Conservation (phyloP, 2,329 filamentous ascomycete genomes). For the Karstenula rhodostoma region DNA sequence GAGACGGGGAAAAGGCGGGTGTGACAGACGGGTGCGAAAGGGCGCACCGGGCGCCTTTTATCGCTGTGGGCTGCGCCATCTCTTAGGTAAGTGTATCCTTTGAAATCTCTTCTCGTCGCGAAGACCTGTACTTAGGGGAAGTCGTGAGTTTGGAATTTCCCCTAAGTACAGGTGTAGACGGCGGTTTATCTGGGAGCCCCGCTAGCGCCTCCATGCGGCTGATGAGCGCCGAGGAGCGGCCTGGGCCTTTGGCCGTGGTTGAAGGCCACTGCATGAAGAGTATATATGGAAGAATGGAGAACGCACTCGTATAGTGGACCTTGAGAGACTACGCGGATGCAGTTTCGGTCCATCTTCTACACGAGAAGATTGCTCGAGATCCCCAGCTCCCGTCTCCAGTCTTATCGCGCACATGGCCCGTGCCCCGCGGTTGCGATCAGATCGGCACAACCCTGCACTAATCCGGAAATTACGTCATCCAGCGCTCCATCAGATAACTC, state of each 20-base stretch:
- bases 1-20: constrained; percentile 13
- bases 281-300: background rate
- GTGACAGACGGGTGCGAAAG: constrained; percentile 14
- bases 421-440: constrained; percentile 16
- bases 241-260: constrained; percentile 12
- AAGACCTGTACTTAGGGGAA: constrained; percentile 47
- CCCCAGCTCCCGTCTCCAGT: background rate
- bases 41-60: constrained; percentile 36
- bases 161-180: constrained; percentile 43
- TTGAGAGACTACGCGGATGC: too few species aligned
- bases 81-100: constrained; percentile 47
- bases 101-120: constrained; percentile 37
- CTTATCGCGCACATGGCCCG: background rate
- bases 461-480: background rate
- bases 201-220: constrained; percentile 28
- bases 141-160: constrained; percentile 30
- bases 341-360: background rate
- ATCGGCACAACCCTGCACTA: constrained; percentile 2
- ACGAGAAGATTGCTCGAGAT: constrained; percentile 3
- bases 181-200: constrained; percentile 38
- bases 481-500: constrained; percentile 5
- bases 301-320: background rate
- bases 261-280: background rate
- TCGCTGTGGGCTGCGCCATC: constrained; percentile 33
- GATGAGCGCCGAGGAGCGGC: background rate